Evolutionary conservation across 176 grass and related monocot species (phyloP), one percentile per base, ranked within the genome.

Genomic region (Thalia dealbata): DNA sequence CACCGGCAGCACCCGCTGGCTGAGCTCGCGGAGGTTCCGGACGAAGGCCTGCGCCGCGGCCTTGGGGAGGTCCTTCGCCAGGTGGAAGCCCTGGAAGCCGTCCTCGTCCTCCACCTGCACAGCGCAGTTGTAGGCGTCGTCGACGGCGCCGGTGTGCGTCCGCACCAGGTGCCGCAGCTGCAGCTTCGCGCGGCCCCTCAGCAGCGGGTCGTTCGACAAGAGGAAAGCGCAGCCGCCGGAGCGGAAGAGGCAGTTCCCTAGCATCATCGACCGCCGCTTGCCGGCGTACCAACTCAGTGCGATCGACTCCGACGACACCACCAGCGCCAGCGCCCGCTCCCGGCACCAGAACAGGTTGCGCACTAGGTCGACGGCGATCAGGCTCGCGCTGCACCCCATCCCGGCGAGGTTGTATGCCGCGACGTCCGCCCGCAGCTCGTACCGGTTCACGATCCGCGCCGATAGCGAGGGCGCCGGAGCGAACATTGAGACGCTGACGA

Each of bases 401-500:
- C 92, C 92, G 41, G 86, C 80, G 79, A 96, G 84, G 82, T 96
- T 96, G 80, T 86, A 96, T 24, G 79, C 82, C 55, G 69, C 75
- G 46, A 87, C 81, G 76, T 96, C 86, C 55, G 91, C 86, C 67
- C 92, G 71, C 41, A 96, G 75, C 0, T 64, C 59, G 79, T 89
- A 96, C 6, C 73, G 75, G 6, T 73, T 75, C 12, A 96, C 76
- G 70, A 96, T 68, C 41, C 88, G 70, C 13, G 92, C 83, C 32
- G 92, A 78, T 2, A 96, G 84, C 9, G 88, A 91, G 61, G 92
- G 88, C 56, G 88, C 76, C 66, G 92, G 92, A 7, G 92, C 91
- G 86, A 96, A 96, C 92, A 96, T 96, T 66, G 92, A 96, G 0
- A 96, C 86, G 73, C 91, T 96, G 25, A 96, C 79, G 21, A 96